Percentiles rank a stretch among this genome's conserved stretches.
Conservation (phyloP, 495 filamentous ascomycete species). For the Elasticomyces elasticus region DNA sequence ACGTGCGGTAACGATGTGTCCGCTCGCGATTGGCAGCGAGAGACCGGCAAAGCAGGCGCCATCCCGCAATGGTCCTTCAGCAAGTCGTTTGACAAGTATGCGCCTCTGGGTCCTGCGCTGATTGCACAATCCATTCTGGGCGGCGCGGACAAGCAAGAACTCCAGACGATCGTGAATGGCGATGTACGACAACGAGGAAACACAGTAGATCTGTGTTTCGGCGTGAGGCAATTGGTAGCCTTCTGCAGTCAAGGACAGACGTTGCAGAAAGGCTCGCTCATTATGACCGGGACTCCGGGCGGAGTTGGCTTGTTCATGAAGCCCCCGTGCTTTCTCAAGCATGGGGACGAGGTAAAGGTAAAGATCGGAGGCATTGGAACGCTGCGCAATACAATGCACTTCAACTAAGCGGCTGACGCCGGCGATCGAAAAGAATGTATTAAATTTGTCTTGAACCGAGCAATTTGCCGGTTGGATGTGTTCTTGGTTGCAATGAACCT, state of each 20-base stretch:
- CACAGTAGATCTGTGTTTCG: slow-evolving; percentile 35
- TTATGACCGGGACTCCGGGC: slow-evolving; percentile 29
- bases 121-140: slow-evolving; percentile 24
- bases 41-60: slow-evolving; percentile 31
- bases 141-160: slow-evolving; percentile 21
- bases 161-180: slow-evolving; percentile 36
- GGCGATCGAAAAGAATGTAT: no score
- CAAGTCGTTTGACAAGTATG: slow-evolving; percentile 34
- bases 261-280: slow-evolving; percentile 24
- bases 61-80: slow-evolving; percentile 31
- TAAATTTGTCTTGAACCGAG: no score
- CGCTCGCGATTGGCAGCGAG: slow-evolving; percentile 38
- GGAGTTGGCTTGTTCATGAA: slow-evolving; percentile 44
- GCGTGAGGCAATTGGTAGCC: slow-evolving; percentile 25
- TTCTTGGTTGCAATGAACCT: no score
- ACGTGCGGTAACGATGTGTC: slow-evolving; percentile 42
- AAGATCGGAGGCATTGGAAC: slow-evolving; percentile 37
- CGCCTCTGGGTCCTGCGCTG: slow-evolving; percentile 35
- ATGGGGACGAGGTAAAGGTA: slow-evolving; percentile 52
- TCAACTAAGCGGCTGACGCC: no score
- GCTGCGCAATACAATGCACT: slow-evolving; percentile 36
- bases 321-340: slow-evolving; percentile 42
- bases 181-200: slow-evolving; percentile 32
- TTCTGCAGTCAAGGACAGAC: slow-evolving; percentile 27
- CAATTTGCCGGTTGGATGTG: no score